A percentile compares a stretch with the other conserved stretches of the same genome.
Evolutionary conservation across 2,329 filamentous ascomycete species (phyloP).

Genomic region (Diaporthe longicolla): DNA sequence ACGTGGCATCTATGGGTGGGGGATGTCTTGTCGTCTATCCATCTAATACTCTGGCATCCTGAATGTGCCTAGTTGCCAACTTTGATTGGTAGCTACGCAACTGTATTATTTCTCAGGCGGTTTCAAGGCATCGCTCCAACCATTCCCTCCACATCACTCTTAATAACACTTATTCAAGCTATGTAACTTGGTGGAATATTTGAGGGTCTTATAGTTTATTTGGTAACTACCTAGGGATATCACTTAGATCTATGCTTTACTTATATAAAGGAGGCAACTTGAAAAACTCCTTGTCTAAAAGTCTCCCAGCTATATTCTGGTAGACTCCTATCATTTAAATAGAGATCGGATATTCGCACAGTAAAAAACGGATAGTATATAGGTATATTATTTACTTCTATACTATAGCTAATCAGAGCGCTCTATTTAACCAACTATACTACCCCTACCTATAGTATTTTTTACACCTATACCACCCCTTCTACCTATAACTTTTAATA

Average conservation of each 20-base stretch:
- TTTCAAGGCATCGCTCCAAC: rapidly evolving
- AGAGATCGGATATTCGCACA: no score
- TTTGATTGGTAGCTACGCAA: background rate
- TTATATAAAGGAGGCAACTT: background rate
- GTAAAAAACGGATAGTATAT: no score
- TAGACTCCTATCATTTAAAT: background rate
- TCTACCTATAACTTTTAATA: no score
- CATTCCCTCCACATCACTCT: background rate
- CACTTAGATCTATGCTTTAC: no score
- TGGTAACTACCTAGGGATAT: background rate
- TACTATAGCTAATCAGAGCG: no score
- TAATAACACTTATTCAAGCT: no score
- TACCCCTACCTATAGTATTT: no score
- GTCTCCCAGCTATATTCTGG: background rate
- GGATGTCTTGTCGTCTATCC: background rate
- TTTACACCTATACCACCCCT: no score
- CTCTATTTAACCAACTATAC: no score
- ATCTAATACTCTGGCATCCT: background rate
- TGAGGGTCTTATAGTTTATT: no score
- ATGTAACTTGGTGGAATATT: no score
- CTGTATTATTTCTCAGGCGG: background rate
- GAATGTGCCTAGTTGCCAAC: background rate
- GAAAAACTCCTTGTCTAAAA: background rate
- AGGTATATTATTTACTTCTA: no score
- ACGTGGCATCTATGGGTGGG: background rate